Percentiles rank a stretch among this genome's conserved stretches.
These are phyloP conservation scores for Alternaria infectoria DNA, from an alignment of 2,329 filamentous ascomycete species.

Conservation along the genomic window DNA sequence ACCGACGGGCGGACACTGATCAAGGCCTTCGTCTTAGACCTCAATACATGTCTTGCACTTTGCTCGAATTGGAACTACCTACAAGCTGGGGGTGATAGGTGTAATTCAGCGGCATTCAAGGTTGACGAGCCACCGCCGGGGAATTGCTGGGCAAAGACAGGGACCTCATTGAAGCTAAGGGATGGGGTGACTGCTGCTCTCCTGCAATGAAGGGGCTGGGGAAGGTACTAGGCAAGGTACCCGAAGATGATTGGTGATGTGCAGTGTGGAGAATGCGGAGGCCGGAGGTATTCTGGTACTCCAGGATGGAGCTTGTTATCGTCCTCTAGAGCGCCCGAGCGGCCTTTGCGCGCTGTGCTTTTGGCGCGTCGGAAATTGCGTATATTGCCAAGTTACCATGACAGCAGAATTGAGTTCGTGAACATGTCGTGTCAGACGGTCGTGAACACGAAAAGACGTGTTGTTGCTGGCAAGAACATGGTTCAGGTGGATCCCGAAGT, in stretches of 20 bases:
- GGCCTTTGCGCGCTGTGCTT: background rate
- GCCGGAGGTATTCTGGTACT: background rate
- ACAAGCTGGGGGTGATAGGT: background rate
- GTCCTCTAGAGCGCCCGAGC: background rate
- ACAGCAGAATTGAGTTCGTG: background rate
- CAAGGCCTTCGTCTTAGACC: background rate
- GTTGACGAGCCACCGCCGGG: background rate
- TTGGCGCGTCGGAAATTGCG: background rate
- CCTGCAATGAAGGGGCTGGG: background rate
- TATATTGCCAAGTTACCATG: background rate
- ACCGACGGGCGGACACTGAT: background rate
- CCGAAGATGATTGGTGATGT: background rate
- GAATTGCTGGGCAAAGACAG: conserved; percentile 2
- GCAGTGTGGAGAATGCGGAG: background rate
- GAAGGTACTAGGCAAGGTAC: background rate
- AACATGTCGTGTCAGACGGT: background rate
- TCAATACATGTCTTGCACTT: background rate
- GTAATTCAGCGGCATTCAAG: background rate
- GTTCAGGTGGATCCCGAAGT: background rate
- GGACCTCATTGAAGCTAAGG: background rate
- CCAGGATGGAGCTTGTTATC: background rate
- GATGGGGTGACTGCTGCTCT: background rate
- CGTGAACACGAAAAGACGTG: background rate
- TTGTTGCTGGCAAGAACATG: background rate
- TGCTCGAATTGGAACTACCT: background rate